phyloP scores from a whole-genome alignment of 495 filamentous ascomycete species.

The Xylaria telfairii region DNA sequence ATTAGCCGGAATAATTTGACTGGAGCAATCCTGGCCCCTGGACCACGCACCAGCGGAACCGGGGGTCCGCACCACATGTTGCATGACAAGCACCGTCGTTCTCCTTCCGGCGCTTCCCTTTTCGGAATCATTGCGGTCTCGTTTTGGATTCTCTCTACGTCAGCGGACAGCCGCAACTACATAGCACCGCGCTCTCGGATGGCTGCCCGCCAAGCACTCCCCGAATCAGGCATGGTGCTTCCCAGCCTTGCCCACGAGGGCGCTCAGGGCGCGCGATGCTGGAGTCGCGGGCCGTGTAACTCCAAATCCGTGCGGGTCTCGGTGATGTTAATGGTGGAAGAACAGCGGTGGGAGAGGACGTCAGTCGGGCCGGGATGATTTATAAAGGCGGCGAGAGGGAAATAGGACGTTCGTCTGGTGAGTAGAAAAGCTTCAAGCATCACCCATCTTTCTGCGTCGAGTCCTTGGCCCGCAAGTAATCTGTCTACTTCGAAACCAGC shows the following conservation, averaged over 20 bases:
- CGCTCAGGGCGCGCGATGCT: slow-evolving; percentile 29
- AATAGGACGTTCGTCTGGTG: not conserved
- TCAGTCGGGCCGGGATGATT: slow-evolving; percentile 24
- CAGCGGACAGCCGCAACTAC: not conserved
- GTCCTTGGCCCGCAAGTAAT: not conserved
- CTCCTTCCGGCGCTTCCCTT: slow-evolving; percentile 39
- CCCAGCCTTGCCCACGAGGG: slow-evolving; percentile 18
- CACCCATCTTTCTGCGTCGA: not conserved
- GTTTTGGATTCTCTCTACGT: slow-evolving; percentile 23
- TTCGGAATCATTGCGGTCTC: slow-evolving; percentile 27
- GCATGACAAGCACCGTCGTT: slow-evolving; percentile 5
- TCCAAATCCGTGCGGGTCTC: slow-evolving; percentile 8
- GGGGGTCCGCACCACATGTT: slow-evolving; percentile 7
- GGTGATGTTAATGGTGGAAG: slow-evolving; percentile 25
- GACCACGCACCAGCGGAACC: slow-evolving; percentile 12
- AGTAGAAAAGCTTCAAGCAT: slow-evolving; percentile 10
- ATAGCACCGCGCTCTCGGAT: slow-evolving; percentile 6
- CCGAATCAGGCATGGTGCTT: slow-evolving; percentile 12
- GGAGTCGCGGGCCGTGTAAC: slow-evolving; percentile 37
- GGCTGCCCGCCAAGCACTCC: slow-evolving; percentile 1
- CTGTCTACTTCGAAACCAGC: slow-evolving; percentile 24
- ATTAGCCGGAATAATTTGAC: slow-evolving; percentile 17
- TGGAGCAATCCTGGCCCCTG: slow-evolving; percentile 8
- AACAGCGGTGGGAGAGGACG: slow-evolving; percentile 23
- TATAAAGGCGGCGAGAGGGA: slow-evolving; percentile 15